Conservation (phyloP, 2,329 filamentous ascomycete species). For the Lasiodiplodia gonubiensis region DNA sequence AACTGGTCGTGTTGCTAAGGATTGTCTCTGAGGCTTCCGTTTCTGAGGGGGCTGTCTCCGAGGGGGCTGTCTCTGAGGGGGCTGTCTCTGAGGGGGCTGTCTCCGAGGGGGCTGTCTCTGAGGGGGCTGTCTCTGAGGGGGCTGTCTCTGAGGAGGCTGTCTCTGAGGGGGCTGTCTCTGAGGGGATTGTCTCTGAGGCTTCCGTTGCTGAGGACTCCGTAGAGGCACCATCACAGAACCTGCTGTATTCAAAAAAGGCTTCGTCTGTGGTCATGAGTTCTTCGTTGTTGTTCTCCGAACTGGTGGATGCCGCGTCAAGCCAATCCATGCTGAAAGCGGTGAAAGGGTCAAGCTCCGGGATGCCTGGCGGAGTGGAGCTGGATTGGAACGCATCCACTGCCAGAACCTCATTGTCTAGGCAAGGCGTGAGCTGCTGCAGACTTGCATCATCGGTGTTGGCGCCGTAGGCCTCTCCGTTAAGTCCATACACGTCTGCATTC, state of each 20-base stretch:
- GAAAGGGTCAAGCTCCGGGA: background rate
- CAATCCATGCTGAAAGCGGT: background rate
- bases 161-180: no score
- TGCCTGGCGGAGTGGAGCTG: background rate
- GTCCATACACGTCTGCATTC: background rate
- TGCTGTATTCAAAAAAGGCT: background rate
- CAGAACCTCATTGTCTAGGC: background rate
- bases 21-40: no score
- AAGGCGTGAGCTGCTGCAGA: background rate
- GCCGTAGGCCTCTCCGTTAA: background rate
- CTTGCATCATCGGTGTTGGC: background rate
- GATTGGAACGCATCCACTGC: background rate
- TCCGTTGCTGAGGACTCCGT: background rate
- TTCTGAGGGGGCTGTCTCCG: no score
- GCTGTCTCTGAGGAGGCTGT: no score
- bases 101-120: no score
- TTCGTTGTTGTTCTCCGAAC: background rate
- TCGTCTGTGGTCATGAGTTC: background rate
- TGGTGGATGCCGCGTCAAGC: background rate
- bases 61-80: no score
- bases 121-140: no score
- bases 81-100: no score
- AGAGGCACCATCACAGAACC: background rate
- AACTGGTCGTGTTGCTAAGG: background rate
- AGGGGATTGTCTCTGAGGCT: no score